A percentile compares a stretch with the other conserved stretches of the same genome.
Conservation (phyloP, 1,284 basidiomycete species). For the Fomitopsis pinicola region DNA sequence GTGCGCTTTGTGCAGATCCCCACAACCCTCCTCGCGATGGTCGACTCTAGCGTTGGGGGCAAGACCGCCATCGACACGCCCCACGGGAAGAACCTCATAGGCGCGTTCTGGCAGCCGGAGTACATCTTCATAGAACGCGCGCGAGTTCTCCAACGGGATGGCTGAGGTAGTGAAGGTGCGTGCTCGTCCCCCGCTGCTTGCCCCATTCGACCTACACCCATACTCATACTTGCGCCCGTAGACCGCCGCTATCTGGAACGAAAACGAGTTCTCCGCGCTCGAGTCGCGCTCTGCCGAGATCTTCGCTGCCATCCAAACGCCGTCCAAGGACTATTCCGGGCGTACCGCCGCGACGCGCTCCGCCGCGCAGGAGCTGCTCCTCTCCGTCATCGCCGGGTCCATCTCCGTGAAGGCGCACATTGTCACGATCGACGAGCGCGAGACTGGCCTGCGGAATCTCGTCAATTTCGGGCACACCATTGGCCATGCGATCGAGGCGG, state of each 20-base stretch:
- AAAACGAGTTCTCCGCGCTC: conserved; percentile 79
- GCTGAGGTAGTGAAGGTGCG: conserved; percentile 95
- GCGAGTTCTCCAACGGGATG: conserved; percentile 98
- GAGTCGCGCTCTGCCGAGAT: conserved; percentile 84
- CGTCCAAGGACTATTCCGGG: conserved; percentile 58
- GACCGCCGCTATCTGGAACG: conserved; percentile 97
- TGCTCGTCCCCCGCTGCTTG: conserved; percentile 18
- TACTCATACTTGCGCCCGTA: conserved; percentile 25
- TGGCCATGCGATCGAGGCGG: conserved; percentile 93
- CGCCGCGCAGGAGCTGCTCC: conserved; percentile 66
- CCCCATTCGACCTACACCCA: background rate
- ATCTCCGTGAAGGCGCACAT: conserved; percentile 93
- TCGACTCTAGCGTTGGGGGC: conserved; percentile 95
- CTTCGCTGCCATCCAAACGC: conserved; percentile 76
- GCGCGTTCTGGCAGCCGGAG: conserved; percentile 97
- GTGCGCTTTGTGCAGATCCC: conserved; percentile 95
- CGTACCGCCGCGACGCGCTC: conserved; percentile 68
- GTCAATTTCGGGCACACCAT: conserved; percentile 98
- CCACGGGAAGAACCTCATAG: conserved; percentile 96
- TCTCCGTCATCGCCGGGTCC: conserved; percentile 82
- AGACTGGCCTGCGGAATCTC: conserved; percentile 92
- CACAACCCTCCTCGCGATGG: conserved; percentile 96
- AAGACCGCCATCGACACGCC: conserved; percentile 99
- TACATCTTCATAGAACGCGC: conserved; percentile 93
- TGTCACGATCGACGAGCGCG: conserved; percentile 92